Evolutionary conservation across 345 rosid genomes (phyloP).

Genomic region (Toxicodendron radicans): DNA sequence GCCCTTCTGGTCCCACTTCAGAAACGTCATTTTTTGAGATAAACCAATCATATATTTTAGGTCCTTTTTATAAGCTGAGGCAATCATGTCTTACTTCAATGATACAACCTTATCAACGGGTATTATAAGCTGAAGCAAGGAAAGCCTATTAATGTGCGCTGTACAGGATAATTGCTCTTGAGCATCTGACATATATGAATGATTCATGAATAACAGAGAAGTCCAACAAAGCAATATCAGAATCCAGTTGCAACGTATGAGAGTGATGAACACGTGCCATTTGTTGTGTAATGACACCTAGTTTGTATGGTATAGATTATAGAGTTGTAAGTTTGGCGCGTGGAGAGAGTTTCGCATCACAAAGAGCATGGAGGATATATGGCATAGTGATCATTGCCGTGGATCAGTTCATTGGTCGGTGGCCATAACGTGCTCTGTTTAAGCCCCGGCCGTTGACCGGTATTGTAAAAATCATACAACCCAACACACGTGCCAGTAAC

Average conservation of each 20-base stretch:
- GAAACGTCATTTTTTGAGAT: too few relatives aligned
- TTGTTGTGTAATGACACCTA: background rate
- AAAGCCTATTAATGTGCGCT: background rate
- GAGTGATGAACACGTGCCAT: conserved; percentile 14
- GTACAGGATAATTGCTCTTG: conserved; percentile 9
- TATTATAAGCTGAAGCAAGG: background rate
- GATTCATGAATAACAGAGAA: conserved; percentile 13
- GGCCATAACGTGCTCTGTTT: conserved; percentile 19
- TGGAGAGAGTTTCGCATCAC: too few relatives aligned
- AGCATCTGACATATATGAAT: background rate
- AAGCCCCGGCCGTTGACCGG: conserved; percentile 30
- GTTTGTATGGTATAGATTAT: background rate
- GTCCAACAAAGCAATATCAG: background rate
- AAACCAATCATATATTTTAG: background rate
- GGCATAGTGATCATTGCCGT: background rate
- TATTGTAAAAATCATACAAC: background rate
- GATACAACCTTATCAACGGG: background rate
- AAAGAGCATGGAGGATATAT: conserved; percentile 18
- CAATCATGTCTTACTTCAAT: background rate
- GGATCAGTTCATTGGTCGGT: conserved; percentile 23
- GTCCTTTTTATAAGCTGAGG: background rate
- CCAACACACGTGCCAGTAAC: conserved; percentile 41
- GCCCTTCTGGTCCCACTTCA: too few relatives aligned
- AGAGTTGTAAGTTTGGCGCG: conserved; percentile 13
- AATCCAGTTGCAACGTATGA: background rate